Percentiles rank a stretch among this genome's conserved stretches.
phyloP scores from a whole-genome alignment of 768 basidiomycete species.

The Kwoniella sp. region DNA sequence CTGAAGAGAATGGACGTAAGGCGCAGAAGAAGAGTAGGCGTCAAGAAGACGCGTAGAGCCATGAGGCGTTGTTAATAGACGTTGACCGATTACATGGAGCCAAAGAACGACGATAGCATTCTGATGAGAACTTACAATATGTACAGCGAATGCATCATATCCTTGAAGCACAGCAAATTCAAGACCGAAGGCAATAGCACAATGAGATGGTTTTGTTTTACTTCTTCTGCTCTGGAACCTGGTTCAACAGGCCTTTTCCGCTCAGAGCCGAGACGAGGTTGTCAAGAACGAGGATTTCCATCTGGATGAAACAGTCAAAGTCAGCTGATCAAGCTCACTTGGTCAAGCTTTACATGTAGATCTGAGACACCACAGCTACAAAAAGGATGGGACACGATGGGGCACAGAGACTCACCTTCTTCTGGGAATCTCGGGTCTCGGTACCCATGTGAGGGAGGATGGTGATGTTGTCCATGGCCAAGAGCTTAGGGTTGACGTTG shows the following conservation, averaged over 20 bases:
- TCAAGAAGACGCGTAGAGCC: conserved; percentile 1
- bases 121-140: not conserved
- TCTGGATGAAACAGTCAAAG: conserved; percentile 24
- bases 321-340: not conserved
- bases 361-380: not conserved
- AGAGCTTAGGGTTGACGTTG: conserved; percentile 73
- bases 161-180: not conserved
- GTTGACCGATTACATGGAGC: too few species aligned
- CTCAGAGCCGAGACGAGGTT: conserved; percentile 45
- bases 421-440: conserved; percentile 43
- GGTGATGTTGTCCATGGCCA: conserved; percentile 79
- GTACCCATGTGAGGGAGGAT: conserved; percentile 87
- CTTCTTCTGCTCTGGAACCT: conserved; percentile 48
- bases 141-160: not conserved
- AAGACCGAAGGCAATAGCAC: too few species aligned
- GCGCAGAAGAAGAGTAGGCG: conserved; percentile 3
- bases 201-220: not conserved
- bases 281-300: conserved; percentile 43
- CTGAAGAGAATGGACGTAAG: conserved; percentile 13
- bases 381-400: too few species aligned
- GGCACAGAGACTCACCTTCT: conserved; percentile 39
- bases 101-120: too few species aligned
- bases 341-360: too few species aligned
- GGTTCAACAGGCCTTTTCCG: conserved; percentile 50
- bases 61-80: too few species aligned